Evolutionary conservation across 805 yeast genomes (phyloP).

Genomic region (Candida parachauliodes): DNA sequence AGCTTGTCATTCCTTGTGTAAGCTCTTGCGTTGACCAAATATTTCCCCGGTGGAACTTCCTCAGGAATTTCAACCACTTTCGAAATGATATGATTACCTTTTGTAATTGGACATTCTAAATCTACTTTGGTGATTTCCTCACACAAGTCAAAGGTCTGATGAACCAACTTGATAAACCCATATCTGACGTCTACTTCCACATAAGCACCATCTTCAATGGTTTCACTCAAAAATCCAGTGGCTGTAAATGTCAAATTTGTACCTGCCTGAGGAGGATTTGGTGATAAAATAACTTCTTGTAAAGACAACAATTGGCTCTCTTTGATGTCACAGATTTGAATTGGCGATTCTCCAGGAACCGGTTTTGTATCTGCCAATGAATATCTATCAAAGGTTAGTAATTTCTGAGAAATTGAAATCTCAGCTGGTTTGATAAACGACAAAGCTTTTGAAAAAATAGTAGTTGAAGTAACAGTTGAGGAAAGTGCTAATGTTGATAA

Average conservation of each 20-base stretch:
- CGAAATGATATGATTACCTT: slow-evolving; percentile 63
- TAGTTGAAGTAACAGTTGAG: slow-evolving; percentile 4
- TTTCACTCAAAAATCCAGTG: slow-evolving; percentile 53
- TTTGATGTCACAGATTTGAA: slow-evolving; percentile 67
- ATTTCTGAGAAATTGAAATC: slow-evolving; percentile 3
- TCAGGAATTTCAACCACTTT: slow-evolving; percentile 81
- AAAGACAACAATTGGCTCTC: slow-evolving; percentile 64
- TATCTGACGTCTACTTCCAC: slow-evolving; percentile 91
- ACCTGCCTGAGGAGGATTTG: slow-evolving; percentile 92
- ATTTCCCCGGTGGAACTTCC: slow-evolving; percentile 94
- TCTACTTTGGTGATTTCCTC: slow-evolving; percentile 82
- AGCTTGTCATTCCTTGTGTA: slow-evolving; percentile 78
- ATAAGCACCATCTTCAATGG: slow-evolving; percentile 80
- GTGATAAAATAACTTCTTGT: slow-evolving; percentile 56
- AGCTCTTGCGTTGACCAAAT: slow-evolving; percentile 84
- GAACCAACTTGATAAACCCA: slow-evolving; percentile 84
- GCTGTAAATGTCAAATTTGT: slow-evolving; percentile 76
- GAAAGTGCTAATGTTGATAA: slow-evolving; percentile 6
- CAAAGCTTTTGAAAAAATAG: slow-evolving; percentile 6
- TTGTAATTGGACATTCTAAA: slow-evolving; percentile 73
- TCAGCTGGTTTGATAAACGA: slow-evolving; percentile 1
- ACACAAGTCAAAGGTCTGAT: slow-evolving; percentile 91
- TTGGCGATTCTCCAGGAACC: slow-evolving; percentile 88
- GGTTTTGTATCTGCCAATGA: slow-evolving; percentile 40
- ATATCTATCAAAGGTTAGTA: slow-evolving; percentile 1